These are phyloP conservation scores for Leccinum olivaceopallidum DNA, from an alignment of 768 basidiomycete species.

Conservation along the genomic window DNA sequence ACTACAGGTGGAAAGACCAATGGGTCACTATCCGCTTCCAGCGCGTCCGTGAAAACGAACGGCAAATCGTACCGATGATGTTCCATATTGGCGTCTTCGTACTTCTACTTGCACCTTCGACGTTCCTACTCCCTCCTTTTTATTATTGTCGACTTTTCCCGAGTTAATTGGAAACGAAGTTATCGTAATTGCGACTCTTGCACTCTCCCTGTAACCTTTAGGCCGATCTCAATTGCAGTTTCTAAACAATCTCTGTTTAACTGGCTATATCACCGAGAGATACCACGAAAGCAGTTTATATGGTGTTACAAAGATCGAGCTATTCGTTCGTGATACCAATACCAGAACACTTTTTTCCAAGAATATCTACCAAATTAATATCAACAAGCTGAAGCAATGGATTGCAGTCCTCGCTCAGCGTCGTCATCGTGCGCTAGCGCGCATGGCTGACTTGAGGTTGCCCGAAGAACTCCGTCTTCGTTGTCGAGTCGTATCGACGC, in stretches of 20 bases:
- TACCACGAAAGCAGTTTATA: slow-evolving; percentile 2
- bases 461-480: slow-evolving; percentile 32
- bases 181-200: slow-evolving; percentile 31
- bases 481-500: slow-evolving; percentile 29
- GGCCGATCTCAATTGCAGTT: slow-evolving; percentile 17
- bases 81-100: slow-evolving; percentile 23
- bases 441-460: slow-evolving; percentile 39
- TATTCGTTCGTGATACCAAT: slow-evolving; percentile 8
- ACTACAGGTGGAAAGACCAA: slow-evolving; percentile 52
- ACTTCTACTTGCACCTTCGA: slow-evolving; percentile 23
- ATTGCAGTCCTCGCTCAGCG: background rate
- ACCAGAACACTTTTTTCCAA: slow-evolving; percentile 13
- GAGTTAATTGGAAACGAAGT: slow-evolving; percentile 25
- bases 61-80: slow-evolving; percentile 64
- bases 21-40: slow-evolving; percentile 46
- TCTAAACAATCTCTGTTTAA: slow-evolving; percentile 14
- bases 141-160: slow-evolving; percentile 25
- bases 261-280: slow-evolving; percentile 17
- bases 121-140: slow-evolving; percentile 16
- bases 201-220: slow-evolving; percentile 26
- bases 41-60: slow-evolving; percentile 50
- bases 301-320: slow-evolving; percentile 26
- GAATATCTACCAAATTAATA: slow-evolving; percentile 3
- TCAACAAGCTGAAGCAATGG: slow-evolving; percentile 6
- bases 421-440: slow-evolving; percentile 34